Evolutionary conservation across 371 early-diverging fungal genomes (phyloP).

Genomic region (Actinomortierella wolfii): DNA sequence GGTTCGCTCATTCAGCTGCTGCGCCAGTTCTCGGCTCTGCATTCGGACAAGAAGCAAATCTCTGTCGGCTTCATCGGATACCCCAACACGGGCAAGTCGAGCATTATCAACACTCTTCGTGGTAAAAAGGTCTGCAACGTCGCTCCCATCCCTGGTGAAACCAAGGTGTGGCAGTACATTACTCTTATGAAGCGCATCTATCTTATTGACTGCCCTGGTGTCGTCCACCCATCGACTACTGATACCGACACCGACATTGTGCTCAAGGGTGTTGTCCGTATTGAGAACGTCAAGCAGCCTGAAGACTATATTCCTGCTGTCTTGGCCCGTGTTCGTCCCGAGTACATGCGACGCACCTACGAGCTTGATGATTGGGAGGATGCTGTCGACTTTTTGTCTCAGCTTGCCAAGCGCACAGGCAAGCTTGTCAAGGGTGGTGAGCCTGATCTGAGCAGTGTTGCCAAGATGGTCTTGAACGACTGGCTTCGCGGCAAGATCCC

Average conservation of each 20-base stretch:
- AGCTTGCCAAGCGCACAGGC: conserved; percentile 90
- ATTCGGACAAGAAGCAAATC: conserved; percentile 97
- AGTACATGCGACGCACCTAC: conserved; percentile 92
- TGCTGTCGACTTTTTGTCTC: conserved; percentile 88
- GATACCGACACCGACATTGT: conserved; percentile 96
- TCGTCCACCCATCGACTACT: conserved; percentile 89
- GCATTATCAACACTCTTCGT: conserved; percentile 98
- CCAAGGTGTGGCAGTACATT: conserved; percentile 99
- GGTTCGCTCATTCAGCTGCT: conserved; percentile 97
- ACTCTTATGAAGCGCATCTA: conserved; percentile 99
- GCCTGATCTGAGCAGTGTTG: conserved; percentile 91
- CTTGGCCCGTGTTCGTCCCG: conserved; percentile 83
- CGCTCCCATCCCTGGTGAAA: conserved; percentile 99
- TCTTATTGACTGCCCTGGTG: conserved; percentile 99
- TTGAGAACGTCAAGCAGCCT: conserved; percentile 93
- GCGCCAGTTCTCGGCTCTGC: conserved; percentile 95
- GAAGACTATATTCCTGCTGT: conserved; percentile 94
- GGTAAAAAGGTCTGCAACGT: conserved; percentile 98
- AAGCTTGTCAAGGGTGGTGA: conserved; percentile 97
- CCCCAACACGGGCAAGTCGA: conserved; percentile 96
- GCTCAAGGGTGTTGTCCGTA: conserved; percentile 97
- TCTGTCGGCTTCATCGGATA: conserved; percentile 98
- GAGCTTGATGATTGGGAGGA: conserved; percentile 85
- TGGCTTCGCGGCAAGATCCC: conserved; percentile 99
- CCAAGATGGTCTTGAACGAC: conserved; percentile 98